Base-by-base conservation (phyloP, 345 rosid species). In the Populus davidiana region DNA sequence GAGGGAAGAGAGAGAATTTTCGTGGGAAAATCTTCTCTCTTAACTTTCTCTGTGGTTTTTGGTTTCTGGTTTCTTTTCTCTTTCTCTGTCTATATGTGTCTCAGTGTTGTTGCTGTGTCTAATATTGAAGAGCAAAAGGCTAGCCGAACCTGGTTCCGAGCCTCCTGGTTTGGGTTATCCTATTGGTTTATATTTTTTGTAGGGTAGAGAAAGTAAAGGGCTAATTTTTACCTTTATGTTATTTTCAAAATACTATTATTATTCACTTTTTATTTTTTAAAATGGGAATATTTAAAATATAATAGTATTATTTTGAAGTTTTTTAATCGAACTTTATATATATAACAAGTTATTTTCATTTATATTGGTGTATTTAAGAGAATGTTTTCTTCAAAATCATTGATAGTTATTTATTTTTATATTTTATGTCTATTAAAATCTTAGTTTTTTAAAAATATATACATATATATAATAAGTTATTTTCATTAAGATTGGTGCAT, bases 101-200 rank as follows among this genome's bases (percentile, higher is more conserved):
- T 67, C 66, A 10, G 29, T 59, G 64, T 5, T 59, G 64, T 59
- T 56, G 64, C 29, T 9, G 64, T 56, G 79, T 85, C 80, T 69
- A 69, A 78, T 74, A 80, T 69, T 81, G 81, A 86, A 84, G 82
- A 72, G 86, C 83, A 80, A 80, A 66, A 29, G 47, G 17, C 13
- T 4, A 2, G 29, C 91, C 92, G 82, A 91, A 84, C 86, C 93
- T 89, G 86, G 67, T 88, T 88, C 97, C 97, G 87, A 84, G 61
- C 88, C 88, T 85, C 86, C 29, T 85, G 92, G 79, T 21, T 72
- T 50, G 77, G 75, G 59, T 62, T 52, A 74, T 73, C 81, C 71
- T n/a, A 69, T 70, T 76, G 76, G 82, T 79, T 79, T 68, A 67
- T 78, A 62, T 77, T 77, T 81, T 76, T 66, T 73, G 41, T 10